phyloP scores from a whole-genome alignment of 1,284 basidiomycete genomes.

The Prillingera fragicola region DNA sequence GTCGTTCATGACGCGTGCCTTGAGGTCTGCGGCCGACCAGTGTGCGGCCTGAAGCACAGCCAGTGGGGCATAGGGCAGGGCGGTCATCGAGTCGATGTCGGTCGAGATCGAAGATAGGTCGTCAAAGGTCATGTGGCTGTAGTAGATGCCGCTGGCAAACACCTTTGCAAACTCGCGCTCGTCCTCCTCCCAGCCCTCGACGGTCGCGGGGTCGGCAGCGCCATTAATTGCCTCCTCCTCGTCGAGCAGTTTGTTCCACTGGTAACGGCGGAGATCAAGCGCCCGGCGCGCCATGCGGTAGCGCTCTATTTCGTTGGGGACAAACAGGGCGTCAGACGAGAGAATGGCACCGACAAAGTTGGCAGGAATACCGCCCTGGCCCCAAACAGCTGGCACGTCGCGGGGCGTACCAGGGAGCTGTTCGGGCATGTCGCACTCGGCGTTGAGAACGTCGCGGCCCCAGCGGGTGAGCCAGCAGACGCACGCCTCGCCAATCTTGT shows the following conservation, averaged over 20 bases:
- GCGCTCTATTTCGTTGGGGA: slow-evolving; percentile 69
- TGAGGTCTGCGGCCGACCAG: slow-evolving; percentile 55
- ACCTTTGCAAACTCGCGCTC: slow-evolving; percentile 55
- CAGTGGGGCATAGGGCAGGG: slow-evolving; percentile 63
- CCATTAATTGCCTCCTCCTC: slow-evolving; percentile 13
- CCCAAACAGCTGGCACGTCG: slow-evolving; percentile 53
- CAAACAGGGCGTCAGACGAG: slow-evolving; percentile 73
- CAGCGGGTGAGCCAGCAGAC: slow-evolving; percentile 82
- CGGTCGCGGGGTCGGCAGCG: too few species aligned
- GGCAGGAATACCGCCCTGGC: slow-evolving; percentile 63
- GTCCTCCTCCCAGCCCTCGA: slow-evolving; percentile 44
- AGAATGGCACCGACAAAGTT: slow-evolving; percentile 69
- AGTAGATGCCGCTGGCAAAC: slow-evolving; percentile 77
- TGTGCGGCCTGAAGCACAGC: slow-evolving; percentile 65
- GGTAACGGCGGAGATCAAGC: slow-evolving; percentile 62
- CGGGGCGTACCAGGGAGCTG: neutral
- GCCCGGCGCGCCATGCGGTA: slow-evolving; percentile 72
- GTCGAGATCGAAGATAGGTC: slow-evolving; percentile 67
- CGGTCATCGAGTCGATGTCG: slow-evolving; percentile 65
- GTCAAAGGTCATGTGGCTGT: slow-evolving; percentile 76
- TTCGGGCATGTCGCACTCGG: slow-evolving; percentile 54
- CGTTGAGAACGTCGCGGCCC: slow-evolving; percentile 68
- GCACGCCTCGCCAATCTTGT: slow-evolving; percentile 86
- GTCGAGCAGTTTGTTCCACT: slow-evolving; percentile 32
- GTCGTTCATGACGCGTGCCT: slow-evolving; percentile 28